Conservation (phyloP, 2,329 filamentous ascomycete genomes). For the Sclerotinia sclerotiorum region DNA sequence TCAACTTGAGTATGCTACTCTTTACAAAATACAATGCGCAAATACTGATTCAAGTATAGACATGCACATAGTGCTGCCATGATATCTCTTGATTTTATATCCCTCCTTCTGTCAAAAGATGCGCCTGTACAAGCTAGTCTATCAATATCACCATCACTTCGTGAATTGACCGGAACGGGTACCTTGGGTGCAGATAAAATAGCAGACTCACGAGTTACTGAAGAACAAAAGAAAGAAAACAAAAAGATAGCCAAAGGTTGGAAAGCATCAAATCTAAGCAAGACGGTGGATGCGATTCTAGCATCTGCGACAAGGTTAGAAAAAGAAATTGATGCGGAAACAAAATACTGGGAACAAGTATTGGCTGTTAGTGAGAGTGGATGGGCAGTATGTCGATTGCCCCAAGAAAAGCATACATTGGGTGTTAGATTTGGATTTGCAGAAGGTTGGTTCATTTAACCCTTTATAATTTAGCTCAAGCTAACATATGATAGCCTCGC, state of each 20-base stretch:
- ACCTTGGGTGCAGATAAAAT: slow-evolving; percentile 70
- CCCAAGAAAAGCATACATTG: slow-evolving; percentile 69
- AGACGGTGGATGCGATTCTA: slow-evolving; percentile 71
- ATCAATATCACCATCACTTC: slow-evolving; percentile 70
- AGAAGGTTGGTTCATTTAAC: slow-evolving; percentile 48
- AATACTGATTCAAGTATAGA: slow-evolving; percentile 32
- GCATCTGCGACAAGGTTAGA: slow-evolving; percentile 71
- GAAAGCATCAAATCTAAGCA: slow-evolving; percentile 74
- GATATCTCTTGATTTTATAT: slow-evolving; percentile 77
- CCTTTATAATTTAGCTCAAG: slow-evolving; percentile 16
- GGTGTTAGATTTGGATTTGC: slow-evolving; percentile 88
- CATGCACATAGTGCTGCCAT: slow-evolving; percentile 60
- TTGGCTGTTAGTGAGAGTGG: slow-evolving; percentile 77
- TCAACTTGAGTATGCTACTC: slow-evolving; percentile 54
- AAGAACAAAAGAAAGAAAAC: slow-evolving; percentile 56
- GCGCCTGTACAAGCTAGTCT: slow-evolving; percentile 66
- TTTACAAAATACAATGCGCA: not conserved
- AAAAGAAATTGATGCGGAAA: slow-evolving; percentile 75
- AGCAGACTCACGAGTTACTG: slow-evolving; percentile 58
- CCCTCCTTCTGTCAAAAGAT: slow-evolving; percentile 79
- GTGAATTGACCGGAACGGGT: slow-evolving; percentile 69
- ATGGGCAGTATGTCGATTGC: slow-evolving; percentile 81
- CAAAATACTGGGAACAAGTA: slow-evolving; percentile 85
- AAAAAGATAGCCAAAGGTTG: slow-evolving; percentile 65
- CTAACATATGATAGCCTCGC: slow-evolving; percentile 48